These are phyloP conservation scores for Kregervanrija fluxuum DNA, from an alignment of 805 yeast genomes.

Conservation along the genomic window DNA sequence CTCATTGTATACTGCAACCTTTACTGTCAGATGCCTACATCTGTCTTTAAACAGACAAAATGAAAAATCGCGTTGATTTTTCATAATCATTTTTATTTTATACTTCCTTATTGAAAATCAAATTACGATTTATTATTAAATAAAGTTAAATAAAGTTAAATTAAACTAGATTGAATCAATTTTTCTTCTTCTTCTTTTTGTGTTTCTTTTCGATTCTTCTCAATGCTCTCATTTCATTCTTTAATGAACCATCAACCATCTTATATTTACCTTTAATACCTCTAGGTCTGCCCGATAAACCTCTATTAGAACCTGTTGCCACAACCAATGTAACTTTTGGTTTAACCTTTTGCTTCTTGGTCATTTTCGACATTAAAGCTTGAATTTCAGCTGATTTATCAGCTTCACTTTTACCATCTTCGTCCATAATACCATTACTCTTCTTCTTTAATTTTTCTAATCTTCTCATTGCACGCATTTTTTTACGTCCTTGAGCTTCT, in stretches of 20 bases:
- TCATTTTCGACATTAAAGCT: conserved; percentile 73
- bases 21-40: no score
- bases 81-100: neutral
- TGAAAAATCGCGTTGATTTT: no score
- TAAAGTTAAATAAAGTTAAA: neutral
- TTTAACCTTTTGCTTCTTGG: conserved; percentile 58
- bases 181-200: conserved; percentile 39
- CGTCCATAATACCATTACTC: conserved; percentile 86
- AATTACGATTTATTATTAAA: neutral
- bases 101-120: neutral
- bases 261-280: conserved; percentile 96
- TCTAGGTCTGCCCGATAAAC: conserved; percentile 89
- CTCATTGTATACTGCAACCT: no score
- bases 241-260: conserved; percentile 98
- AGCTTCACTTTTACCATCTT: conserved; percentile 75
- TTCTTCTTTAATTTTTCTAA: conserved; percentile 87
- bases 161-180: neutral
- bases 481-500: conserved; percentile 95
- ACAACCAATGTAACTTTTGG: conserved; percentile 86
- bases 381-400: conserved; percentile 94
- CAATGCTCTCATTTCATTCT: conserved; percentile 94
- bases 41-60: no score
- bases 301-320: conserved; percentile 80
- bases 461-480: conserved; percentile 82
- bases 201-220: conserved; percentile 84